These are phyloP conservation scores for Eucalyptus viminalis DNA, from an alignment of 345 rosid genomes.

Conservation along the genomic window DNA sequence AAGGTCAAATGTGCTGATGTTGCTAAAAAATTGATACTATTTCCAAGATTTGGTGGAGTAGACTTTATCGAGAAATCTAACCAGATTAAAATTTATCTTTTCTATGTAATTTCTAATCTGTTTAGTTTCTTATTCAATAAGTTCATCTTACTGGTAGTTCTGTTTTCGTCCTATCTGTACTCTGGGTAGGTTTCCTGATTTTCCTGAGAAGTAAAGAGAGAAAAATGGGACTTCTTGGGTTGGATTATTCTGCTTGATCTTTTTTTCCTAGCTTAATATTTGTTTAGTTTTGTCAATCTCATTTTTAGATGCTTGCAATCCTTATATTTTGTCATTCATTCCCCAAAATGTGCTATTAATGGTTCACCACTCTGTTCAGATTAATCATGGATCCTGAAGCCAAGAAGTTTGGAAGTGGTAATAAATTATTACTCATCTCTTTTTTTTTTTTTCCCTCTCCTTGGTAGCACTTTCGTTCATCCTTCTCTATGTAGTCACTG, in stretches of 20 bases:
- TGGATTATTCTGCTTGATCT: background rate
- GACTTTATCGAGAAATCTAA: background rate
- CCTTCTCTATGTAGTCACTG: background rate
- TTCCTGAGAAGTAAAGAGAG: background rate
- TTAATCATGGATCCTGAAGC: constrained; percentile 53
- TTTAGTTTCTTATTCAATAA: background rate
- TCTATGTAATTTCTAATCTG: background rate
- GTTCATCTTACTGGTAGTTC: background rate
- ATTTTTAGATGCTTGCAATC: background rate
- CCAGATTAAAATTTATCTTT: background rate
- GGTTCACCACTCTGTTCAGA: constrained; percentile 1
- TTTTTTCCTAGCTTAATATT: background rate
- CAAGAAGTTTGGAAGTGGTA: constrained; percentile 68
- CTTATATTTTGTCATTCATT: background rate
- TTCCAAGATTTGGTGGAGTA: background rate
- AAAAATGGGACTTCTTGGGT: background rate
- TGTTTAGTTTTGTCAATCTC: background rate
- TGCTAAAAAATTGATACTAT: background rate
- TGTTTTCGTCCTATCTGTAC: background rate
- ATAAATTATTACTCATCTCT: background rate
- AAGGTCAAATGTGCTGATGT: background rate
- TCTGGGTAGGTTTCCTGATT: background rate
- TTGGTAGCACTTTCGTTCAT: background rate
- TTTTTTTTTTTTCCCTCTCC: background rate
- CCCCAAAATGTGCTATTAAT: constrained; percentile 12